Evolutionary conservation across 345 rosid species (phyloP).

Genomic region (Reutealis trisperma): DNA sequence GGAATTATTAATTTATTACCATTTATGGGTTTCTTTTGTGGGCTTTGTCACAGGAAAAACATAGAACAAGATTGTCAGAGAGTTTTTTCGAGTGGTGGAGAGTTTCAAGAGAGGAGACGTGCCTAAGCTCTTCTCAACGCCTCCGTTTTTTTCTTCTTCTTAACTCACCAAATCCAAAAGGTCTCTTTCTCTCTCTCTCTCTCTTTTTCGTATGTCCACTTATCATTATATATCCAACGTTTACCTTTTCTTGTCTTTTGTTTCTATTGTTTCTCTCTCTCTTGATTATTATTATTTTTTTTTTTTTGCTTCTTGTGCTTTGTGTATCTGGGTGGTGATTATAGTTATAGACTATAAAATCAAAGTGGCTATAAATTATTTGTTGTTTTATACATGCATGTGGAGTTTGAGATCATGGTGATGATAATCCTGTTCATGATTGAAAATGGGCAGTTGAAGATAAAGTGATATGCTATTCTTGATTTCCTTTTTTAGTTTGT

Average conservation of each 20-base stretch:
- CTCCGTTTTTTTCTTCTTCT: slow-evolving; percentile 30
- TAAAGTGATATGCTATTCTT: slow-evolving; percentile 10
- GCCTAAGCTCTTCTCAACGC: slow-evolving; percentile 50
- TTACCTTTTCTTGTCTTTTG: neutral
- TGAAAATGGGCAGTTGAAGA: slow-evolving; percentile 12
- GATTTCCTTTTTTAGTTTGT: neutral
- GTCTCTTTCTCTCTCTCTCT: slow-evolving; percentile 19
- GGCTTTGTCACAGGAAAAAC: slow-evolving; percentile 8
- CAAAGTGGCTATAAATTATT: slow-evolving; percentile 22
- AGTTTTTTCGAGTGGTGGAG: slow-evolving; percentile 11
- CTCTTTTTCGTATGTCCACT: neutral
- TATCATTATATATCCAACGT: neutral
- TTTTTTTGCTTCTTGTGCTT: neutral
- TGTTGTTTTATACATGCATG: slow-evolving; percentile 32
- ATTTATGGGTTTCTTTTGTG: neutral
- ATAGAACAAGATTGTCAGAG: neutral
- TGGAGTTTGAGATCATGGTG: slow-evolving; percentile 21
- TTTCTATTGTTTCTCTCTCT: slow-evolving; percentile 9
- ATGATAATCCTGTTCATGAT: neutral
- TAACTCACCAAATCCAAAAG: slow-evolving; percentile 29
- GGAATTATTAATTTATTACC: neutral
- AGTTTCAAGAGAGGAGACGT: slow-evolving; percentile 51
- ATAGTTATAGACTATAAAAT: neutral
- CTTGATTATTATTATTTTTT: neutral
- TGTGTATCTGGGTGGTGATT: slow-evolving; percentile 6